A percentile compares a stretch with the other conserved stretches of the same genome.
Conservation (phyloP, 2,329 filamentous ascomycete genomes). For the Cytospora leucostoma region DNA sequence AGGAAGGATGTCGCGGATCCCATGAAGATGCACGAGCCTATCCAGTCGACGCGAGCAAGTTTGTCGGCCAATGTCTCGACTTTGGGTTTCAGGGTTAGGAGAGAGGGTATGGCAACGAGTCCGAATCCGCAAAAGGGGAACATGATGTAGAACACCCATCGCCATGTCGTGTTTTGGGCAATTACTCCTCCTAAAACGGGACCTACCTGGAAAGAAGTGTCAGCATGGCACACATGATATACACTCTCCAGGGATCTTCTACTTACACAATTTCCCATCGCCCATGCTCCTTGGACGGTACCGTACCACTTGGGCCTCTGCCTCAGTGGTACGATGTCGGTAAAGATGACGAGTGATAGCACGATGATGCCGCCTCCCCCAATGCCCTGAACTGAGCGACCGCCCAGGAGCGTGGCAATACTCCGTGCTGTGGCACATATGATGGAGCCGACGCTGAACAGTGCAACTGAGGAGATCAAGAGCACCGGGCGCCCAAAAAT, state of each 20-base stretch:
- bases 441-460: conserved; percentile 48
- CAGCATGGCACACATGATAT: too few species aligned
- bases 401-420: conserved; percentile 40
- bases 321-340: conserved; percentile 45
- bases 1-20: conserved; percentile 47
- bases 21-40: conserved; percentile 49
- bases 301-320: conserved; percentile 46
- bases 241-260: too few species aligned
- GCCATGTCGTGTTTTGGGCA: conserved; percentile 43
- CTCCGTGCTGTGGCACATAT: conserved; percentile 40
- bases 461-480: conserved; percentile 37
- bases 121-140: conserved; percentile 46
- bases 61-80: conserved; percentile 38
- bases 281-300: conserved; percentile 41
- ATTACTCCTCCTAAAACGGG: conserved; percentile 43
- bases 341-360: conserved; percentile 43
- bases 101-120: conserved; percentile 42
- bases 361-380: conserved; percentile 46
- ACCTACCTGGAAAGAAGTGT: conserved; percentile 28
- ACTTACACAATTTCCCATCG: conserved; percentile 41
- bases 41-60: conserved; percentile 46
- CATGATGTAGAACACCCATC: conserved; percentile 52
- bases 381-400: conserved; percentile 43
- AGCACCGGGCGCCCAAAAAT: conserved; percentile 40
- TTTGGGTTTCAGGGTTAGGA: conserved; percentile 44